Conservation (phyloP, 305 asterid species). For the Solanum hybrid region DNA sequence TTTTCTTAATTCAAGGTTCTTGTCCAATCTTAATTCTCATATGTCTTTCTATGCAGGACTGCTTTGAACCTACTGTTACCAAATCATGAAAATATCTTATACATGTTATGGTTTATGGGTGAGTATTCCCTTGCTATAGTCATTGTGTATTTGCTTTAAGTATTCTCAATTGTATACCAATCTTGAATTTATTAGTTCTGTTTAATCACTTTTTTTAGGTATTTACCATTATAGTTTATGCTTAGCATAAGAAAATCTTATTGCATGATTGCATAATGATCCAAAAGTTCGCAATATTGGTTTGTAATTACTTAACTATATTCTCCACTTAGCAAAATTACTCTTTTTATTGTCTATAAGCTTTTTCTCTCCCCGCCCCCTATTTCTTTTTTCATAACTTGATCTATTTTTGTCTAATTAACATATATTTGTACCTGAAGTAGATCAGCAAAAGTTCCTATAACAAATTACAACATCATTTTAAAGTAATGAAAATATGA, state of each 20-base stretch:
- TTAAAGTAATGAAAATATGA: too few species aligned
- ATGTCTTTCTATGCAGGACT: slow-evolving; percentile 45
- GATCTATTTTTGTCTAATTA: neutral
- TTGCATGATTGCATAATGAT: neutral
- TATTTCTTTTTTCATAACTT: too few species aligned
- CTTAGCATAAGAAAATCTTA: neutral
- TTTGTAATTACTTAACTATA: neutral
- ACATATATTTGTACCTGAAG: neutral
- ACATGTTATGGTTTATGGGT: slow-evolving; percentile 98
- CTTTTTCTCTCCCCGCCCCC: neutral
- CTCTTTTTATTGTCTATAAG: neutral
- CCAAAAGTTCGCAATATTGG: neutral
- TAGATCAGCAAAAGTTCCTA: neutral
- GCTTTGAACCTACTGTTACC: slow-evolving; percentile 93
- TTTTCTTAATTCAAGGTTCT: neutral
- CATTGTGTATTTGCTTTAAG: neutral
- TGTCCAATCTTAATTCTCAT: neutral
- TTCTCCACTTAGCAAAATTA: neutral
- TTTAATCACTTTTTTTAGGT: neutral
- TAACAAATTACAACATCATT: neutral
- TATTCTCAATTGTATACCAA: neutral
- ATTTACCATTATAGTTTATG: neutral
- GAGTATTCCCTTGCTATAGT: slow-evolving; percentile 12
- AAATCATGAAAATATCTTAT: slow-evolving; percentile 88
- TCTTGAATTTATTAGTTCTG: neutral